Conservation (phyloP, 2,329 filamentous ascomycete genomes). For the Fusarium sororula region DNA sequence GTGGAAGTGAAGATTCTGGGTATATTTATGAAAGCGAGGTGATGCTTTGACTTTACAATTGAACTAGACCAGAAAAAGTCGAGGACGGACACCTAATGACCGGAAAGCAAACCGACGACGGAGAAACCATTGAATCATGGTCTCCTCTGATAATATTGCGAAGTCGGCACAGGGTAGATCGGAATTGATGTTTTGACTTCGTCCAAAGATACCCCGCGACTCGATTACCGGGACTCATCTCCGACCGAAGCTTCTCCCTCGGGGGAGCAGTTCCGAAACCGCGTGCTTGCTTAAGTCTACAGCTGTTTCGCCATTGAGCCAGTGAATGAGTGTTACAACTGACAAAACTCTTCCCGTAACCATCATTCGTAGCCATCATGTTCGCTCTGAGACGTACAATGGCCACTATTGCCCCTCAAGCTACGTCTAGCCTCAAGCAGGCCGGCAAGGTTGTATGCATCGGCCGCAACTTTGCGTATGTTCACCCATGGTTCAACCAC, state of each 20-base stretch:
- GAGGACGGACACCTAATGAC: too few species aligned
- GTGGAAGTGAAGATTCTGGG: not conserved
- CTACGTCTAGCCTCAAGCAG: conserved; percentile 57
- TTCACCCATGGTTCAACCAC: not conserved
- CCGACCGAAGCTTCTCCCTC: conserved; percentile 42
- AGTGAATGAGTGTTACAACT: not conserved
- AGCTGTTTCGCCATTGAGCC: conserved; percentile 1
- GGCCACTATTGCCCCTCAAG: conserved; percentile 53
- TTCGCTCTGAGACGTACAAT: conserved; percentile 50
- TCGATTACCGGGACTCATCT: conserved; percentile 26
- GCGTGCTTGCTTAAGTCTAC: conserved; percentile 3
- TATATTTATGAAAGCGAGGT: not conserved
- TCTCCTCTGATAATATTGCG: not conserved
- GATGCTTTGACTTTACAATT: not conserved
- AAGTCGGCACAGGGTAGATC: conserved; percentile 12
- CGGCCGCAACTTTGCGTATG: conserved; percentile 93
- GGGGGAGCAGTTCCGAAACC: conserved; percentile 34
- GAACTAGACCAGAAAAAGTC: not conserved
- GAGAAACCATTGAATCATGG: not conserved
- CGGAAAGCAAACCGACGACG: not conserved
- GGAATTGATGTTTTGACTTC: not conserved
- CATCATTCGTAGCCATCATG: conserved; percentile 42
- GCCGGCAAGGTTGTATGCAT: conserved; percentile 89
- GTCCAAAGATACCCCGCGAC: conserved; percentile 1
- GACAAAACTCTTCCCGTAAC: not conserved